Evolutionary conservation across 805 yeast species (phyloP).

Genomic region (Kodamaea neixiangensis): DNA sequence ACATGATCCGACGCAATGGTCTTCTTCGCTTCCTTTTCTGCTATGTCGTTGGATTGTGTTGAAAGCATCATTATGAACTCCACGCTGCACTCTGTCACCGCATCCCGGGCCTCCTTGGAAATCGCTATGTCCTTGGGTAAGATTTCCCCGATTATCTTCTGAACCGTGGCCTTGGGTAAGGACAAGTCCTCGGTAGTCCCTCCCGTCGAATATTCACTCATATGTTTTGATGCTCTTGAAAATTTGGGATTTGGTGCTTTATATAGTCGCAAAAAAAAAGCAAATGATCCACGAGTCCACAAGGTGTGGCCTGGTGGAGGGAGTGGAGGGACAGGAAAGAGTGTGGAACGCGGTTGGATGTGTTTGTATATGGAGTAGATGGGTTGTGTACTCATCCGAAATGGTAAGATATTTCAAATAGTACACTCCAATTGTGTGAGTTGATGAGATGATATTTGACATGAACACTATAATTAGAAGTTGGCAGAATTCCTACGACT

Average conservation of each 20-base stretch:
- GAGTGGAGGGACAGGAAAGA: too few relatives aligned
- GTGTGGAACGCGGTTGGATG: too few relatives aligned
- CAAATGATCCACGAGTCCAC: background rate
- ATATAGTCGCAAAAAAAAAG: slow-evolving; percentile 1
- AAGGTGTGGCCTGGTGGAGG: too few relatives aligned
- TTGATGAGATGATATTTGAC: too few relatives aligned
- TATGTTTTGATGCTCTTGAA: slow-evolving; percentile 13
- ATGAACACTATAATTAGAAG: too few relatives aligned
- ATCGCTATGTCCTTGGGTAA: slow-evolving; percentile 86
- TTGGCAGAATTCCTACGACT: too few relatives aligned
- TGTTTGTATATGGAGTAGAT: too few relatives aligned
- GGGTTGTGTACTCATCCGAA: too few relatives aligned
- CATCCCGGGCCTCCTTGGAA: slow-evolving; percentile 91
- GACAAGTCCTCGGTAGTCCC: slow-evolving; percentile 41
- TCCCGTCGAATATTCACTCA: slow-evolving; percentile 42
- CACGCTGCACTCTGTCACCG: slow-evolving; percentile 92
- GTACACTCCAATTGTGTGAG: too few relatives aligned
- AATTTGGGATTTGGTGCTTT: slow-evolving; percentile 5
- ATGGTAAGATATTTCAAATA: too few relatives aligned
- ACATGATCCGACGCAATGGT: slow-evolving; percentile 98
- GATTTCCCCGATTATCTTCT: slow-evolving; percentile 88
- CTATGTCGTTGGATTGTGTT: slow-evolving; percentile 92
- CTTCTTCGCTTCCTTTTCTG: slow-evolving; percentile 93
- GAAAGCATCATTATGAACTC: slow-evolving; percentile 94
- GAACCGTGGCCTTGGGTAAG: slow-evolving; percentile 81